Evolutionary conservation across 768 basidiomycete genomes (phyloP).

Genomic region (Rhodotorula diobovata): DNA sequence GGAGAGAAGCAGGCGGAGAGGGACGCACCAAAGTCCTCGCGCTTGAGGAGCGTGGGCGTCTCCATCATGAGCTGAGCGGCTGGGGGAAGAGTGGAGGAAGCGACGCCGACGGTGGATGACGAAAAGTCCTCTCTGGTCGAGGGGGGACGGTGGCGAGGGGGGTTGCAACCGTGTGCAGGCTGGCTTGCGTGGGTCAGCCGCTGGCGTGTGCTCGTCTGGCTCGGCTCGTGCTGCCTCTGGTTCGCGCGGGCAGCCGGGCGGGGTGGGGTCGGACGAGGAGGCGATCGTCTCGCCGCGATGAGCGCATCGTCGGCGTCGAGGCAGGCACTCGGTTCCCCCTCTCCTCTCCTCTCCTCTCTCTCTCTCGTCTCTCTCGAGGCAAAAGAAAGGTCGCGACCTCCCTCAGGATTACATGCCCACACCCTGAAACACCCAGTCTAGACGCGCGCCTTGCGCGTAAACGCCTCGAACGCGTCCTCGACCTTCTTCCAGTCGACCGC

Average conservation of each 20-base stretch:
- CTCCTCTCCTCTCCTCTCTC: too few species aligned
- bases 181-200: too few species aligned
- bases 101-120: background rate
- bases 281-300: too few species aligned
- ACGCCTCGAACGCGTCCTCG: constrained; percentile 34
- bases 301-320: too few species aligned
- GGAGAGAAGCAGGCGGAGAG: background rate
- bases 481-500: constrained; percentile 73
- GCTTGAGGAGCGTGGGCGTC: background rate
- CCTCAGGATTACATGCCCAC: background rate
- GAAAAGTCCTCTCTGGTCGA: background rate
- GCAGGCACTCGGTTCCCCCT: too few species aligned
- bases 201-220: too few species aligned
- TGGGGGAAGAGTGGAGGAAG: background rate
- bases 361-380: too few species aligned
- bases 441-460: constrained; percentile 4
- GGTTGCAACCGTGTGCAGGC: background rate
- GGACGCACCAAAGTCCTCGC: background rate
- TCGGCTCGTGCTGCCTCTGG: too few species aligned
- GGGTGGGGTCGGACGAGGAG: too few species aligned
- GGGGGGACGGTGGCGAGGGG: background rate
- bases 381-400: too few species aligned
- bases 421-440: background rate
- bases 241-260: too few species aligned
- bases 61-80: too few species aligned